Evolutionary conservation across 257 asterid genomes (phyloP).

Genomic region (Henckelia pumila): DNA sequence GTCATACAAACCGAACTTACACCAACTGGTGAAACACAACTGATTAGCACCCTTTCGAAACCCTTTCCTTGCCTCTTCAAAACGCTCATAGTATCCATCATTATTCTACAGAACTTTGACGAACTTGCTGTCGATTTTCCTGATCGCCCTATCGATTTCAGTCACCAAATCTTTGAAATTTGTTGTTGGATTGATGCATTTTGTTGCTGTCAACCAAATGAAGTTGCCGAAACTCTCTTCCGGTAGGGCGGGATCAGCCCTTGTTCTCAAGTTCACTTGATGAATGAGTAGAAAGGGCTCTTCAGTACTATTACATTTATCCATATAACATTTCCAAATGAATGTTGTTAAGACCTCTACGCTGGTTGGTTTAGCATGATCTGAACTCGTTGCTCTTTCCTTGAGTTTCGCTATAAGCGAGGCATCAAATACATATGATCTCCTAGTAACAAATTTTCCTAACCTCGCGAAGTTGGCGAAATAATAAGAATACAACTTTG

Average conservation of each 20-base stretch:
- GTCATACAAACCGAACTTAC: slow-evolving; percentile 14
- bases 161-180: neutral
- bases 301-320: neutral
- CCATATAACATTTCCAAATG: too few relatives aligned
- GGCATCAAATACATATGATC: slow-evolving; percentile 26
- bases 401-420: slow-evolving; percentile 11
- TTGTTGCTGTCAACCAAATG: slow-evolving; percentile 17
- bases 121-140: slow-evolving; percentile 2
- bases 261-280: slow-evolving; percentile 19
- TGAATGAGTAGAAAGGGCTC: slow-evolving; percentile 18
- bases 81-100: slow-evolving; percentile 18
- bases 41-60: slow-evolving; percentile 12
- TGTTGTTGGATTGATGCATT: too few relatives aligned
- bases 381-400: neutral
- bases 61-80: slow-evolving; percentile 1
- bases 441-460: slow-evolving; percentile 20
- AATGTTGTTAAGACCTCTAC: neutral
- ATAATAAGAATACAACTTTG: neutral
- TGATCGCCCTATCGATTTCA: slow-evolving; percentile 4
- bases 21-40: slow-evolving; percentile 24
- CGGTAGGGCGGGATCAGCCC: slow-evolving; percentile 15
- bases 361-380: neutral
- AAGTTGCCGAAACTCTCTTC: slow-evolving; percentile 24
- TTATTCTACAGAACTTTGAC: slow-evolving; percentile 8
- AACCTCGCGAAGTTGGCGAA: neutral